A percentile compares a stretch with the other conserved stretches of the same genome.
Evolutionary conservation across 768 basidiomycete genomes (phyloP).

Genomic region (Solioccasus polychromus): DNA sequence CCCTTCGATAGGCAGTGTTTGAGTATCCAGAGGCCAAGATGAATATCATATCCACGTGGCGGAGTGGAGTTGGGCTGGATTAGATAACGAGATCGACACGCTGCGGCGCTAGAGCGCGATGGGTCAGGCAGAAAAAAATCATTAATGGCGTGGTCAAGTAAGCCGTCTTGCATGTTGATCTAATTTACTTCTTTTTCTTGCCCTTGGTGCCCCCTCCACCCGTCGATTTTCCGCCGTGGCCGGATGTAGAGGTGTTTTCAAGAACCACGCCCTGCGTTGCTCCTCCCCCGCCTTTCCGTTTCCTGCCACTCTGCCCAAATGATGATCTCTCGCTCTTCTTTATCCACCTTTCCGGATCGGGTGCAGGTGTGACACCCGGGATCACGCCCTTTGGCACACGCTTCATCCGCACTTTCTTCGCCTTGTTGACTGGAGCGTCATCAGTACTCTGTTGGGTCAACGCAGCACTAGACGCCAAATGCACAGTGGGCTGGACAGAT

Average conservation of each 20-base stretch:
- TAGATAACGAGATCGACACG: conserved; percentile 25
- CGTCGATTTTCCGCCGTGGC: conserved; percentile 33
- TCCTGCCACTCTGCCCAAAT: conserved; percentile 47
- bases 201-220: conserved; percentile 48
- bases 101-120: conserved; percentile 20
- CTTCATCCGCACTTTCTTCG: conserved; percentile 54
- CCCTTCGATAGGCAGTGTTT: neutral
- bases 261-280: conserved; percentile 65
- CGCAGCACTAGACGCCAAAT: conserved; percentile 24
- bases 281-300: conserved; percentile 54
- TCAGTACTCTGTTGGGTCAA: conserved; percentile 27
- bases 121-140: conserved; percentile 15
- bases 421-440: conserved; percentile 39
- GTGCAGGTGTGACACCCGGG: conserved; percentile 75
- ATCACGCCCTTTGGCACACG: conserved; percentile 75
- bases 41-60: conserved; percentile 15
- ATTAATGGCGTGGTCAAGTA: conserved; percentile 22
- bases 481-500: conserved; percentile 33
- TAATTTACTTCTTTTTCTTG: conserved; percentile 66
- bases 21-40: neutral
- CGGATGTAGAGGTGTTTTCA: conserved; percentile 18
- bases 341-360: conserved; percentile 85
- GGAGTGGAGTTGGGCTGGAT: conserved; percentile 16
- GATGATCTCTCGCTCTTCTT: conserved; percentile 80
- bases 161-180: conserved; percentile 20